Evolutionary conservation across 2,329 filamentous ascomycete species (phyloP).

Genomic region (Dothideomycetes sp.): DNA sequence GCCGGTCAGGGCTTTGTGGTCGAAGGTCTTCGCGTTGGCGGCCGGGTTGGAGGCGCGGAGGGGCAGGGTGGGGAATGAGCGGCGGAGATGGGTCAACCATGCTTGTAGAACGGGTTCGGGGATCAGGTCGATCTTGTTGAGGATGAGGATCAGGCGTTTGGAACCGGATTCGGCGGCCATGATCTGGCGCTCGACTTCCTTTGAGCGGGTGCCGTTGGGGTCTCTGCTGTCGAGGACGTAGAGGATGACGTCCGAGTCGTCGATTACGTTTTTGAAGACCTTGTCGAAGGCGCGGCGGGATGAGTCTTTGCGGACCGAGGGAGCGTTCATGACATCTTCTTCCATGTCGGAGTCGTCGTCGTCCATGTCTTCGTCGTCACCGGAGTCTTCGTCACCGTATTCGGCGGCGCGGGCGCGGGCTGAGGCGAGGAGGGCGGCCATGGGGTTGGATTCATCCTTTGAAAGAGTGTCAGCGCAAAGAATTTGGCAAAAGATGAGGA

Average conservation of each 20-base stretch:
- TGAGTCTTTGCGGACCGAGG: conserved; percentile 40
- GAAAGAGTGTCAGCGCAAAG: background rate
- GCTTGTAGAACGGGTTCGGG: conserved; percentile 71
- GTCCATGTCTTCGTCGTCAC: conserved; percentile 49
- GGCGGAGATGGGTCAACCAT: conserved; percentile 76
- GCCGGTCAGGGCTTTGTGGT: conserved; percentile 81
- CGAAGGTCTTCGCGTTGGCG: conserved; percentile 80
- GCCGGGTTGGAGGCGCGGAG: conserved; percentile 75
- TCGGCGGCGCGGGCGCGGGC: conserved; percentile 68
- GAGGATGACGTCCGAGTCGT: conserved; percentile 79
- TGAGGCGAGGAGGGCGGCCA: conserved; percentile 83
- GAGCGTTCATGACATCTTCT: conserved; percentile 27
- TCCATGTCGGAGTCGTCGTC: conserved; percentile 40
- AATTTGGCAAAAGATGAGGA: too few species aligned
- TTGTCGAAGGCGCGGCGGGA: conserved; percentile 89
- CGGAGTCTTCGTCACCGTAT: conserved; percentile 56
- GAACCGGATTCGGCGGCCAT: conserved; percentile 71
- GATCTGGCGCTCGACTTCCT: conserved; percentile 80
- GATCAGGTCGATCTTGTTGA: conserved; percentile 94
- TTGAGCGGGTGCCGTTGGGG: conserved; percentile 80
- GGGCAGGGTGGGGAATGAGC: conserved; percentile 85
- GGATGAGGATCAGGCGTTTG: conserved; percentile 80
- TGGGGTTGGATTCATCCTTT: conserved; percentile 66
- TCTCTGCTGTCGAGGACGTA: conserved; percentile 91
- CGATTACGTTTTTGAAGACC: conserved; percentile 87